Evolutionary conservation across 768 basidiomycete genomes (phyloP), one percentile per base, ranked within the genome.

Genomic region (Scleroderma bovista): DNA sequence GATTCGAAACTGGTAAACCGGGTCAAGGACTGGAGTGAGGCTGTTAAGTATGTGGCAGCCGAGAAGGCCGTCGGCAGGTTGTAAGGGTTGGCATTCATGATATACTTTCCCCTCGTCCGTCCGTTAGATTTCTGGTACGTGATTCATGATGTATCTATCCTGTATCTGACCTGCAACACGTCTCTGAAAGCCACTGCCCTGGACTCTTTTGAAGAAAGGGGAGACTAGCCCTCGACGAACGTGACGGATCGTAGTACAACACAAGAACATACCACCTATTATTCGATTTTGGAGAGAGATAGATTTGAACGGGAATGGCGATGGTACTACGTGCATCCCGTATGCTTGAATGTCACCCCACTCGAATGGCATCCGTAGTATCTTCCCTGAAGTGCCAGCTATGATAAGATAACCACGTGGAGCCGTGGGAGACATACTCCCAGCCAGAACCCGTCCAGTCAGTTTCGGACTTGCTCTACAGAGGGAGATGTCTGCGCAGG

Each of bases 1-100:
- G 68, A 62, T 16, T 34, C 47, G 12, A 69, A 74, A 13, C 75
- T 74, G 12, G 41, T 84, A 41, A 70, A 63, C 55, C 69, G 86
- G 47, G 82, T 79, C n/a, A 74, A 70, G 54, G 71, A 80, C 60
- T 90, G 88, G 88, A 61, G 64, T 13, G 81, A 77, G 56, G 83
- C 79, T 36, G 67, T 84, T 38, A 55, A 55, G 26, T 75, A 76
- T 72, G 69, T 82, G 24, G n/a, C 22, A 16, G 24, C 24, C 15
- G 41, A 43, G 24, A 43, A 26, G 41, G 22, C 41, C 10, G 24
- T 23, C 6, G 41, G 41, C 24, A 43, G 41, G 41, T 26, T 43
- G 41, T 43, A 26, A 43, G 39, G n/a, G 15, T 13, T 24, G 13
- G 13, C 12, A 10, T 3, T 39, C 19, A 16, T 29, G 26, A 23